These are phyloP conservation scores for Fomitopsis palustris DNA, from an alignment of 1,284 basidiomycete genomes.

Conservation along the genomic window DNA sequence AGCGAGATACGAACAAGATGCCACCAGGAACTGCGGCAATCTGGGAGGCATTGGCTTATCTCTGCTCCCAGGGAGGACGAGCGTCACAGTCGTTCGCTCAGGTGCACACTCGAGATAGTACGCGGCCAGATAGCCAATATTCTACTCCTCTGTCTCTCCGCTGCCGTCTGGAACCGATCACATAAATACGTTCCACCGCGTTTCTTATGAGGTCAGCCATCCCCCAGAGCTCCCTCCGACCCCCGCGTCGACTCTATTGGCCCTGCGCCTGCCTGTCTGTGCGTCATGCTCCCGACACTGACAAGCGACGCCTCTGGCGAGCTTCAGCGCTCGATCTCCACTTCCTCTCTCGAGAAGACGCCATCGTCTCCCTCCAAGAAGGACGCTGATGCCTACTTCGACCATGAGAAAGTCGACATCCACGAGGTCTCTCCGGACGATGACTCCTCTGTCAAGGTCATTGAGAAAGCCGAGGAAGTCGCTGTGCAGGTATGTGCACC, in stretches of 20 bases:
- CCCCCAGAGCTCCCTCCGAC: not conserved
- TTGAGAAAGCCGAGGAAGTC: slow-evolving; percentile 44
- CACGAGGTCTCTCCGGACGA: slow-evolving; percentile 18
- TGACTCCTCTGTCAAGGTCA: slow-evolving; percentile 25
- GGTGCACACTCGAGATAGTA: not conserved
- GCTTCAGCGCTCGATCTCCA: slow-evolving; percentile 12
- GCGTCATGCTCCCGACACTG: slow-evolving; percentile 1
- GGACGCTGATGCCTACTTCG: not conserved
- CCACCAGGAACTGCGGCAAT: not conserved
- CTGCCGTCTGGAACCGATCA: not conserved
- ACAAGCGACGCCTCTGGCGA: not conserved
- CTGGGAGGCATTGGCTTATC: not conserved
- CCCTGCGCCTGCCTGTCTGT: not conserved
- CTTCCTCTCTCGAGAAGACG: slow-evolving; percentile 16
- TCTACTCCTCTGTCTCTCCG: not conserved
- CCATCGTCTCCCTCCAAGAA: slow-evolving; percentile 5
- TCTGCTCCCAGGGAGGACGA: not conserved
- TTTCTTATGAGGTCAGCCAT: not conserved
- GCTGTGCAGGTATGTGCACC: slow-evolving; percentile 34
- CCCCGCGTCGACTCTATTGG: not conserved
- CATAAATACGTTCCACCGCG: not conserved
- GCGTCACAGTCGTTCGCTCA: not conserved
- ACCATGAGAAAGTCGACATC: slow-evolving; percentile 23
- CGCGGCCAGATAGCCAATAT: not conserved
- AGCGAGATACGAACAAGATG: not conserved